Conservation (phyloP, 768 basidiomycete genomes). For the Mrakia hoshinonis region DNA sequence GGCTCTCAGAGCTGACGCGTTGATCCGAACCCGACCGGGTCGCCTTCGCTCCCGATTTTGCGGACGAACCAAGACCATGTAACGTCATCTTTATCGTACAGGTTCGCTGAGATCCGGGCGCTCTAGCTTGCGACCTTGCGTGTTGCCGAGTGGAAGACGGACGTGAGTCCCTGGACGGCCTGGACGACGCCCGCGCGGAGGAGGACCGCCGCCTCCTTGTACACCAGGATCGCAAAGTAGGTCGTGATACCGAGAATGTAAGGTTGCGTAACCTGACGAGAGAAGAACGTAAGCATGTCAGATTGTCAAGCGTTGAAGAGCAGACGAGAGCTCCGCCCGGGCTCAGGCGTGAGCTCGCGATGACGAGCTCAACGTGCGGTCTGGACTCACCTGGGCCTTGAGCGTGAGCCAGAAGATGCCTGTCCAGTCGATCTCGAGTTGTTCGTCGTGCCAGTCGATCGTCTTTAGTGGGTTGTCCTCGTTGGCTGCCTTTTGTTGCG, state of each 20-base stretch:
- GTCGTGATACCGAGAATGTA: conserved; percentile 24
- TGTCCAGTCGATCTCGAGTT: conserved; percentile 26
- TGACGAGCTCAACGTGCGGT: not conserved
- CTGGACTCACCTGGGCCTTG: conserved; percentile 18
- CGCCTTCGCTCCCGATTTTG: too few relatives aligned
- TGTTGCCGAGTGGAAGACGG: too few relatives aligned
- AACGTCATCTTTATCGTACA: too few relatives aligned
- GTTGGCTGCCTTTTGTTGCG: not conserved
- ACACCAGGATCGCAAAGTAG: conserved; percentile 19
- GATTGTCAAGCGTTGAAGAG: not conserved
- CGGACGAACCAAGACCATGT: too few relatives aligned
- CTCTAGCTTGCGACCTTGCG: too few relatives aligned
- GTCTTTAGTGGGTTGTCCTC: conserved; percentile 15
- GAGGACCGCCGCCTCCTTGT: not conserved
- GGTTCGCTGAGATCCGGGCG: too few relatives aligned
- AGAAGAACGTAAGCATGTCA: too few relatives aligned
- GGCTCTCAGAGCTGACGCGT: too few relatives aligned
- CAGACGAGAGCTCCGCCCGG: not conserved
- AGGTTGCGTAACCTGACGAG: conserved; percentile 23
- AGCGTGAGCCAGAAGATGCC: conserved; percentile 21
- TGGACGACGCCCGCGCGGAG: not conserved
- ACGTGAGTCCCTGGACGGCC: not conserved
- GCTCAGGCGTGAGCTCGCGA: not conserved
- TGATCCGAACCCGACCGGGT: too few relatives aligned
- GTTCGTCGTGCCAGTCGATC: conserved; percentile 23